Base-by-base conservation (phyloP, 108 stramenopile genomes). In the Schizochytrium sp. region DNA sequence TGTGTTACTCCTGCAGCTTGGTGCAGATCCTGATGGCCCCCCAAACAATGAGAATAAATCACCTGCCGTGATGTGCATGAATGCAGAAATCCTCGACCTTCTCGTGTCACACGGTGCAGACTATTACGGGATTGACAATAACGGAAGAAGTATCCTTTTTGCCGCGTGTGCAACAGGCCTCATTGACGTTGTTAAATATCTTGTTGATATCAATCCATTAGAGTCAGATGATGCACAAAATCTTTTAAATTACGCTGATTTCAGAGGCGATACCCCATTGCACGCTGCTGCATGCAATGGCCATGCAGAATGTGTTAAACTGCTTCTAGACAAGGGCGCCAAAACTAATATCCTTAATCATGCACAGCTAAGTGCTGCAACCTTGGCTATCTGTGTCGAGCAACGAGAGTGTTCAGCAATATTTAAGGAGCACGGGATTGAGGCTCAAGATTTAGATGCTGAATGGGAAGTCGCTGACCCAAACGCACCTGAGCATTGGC, bases 211-310 rank as follows among this genome's bases (percentile, higher is more conserved):
- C 10, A 53, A 69, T 38, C 64, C 10, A 2, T 44, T 28, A 7
- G 28, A 69, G 17, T n/a, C 59, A 69, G 64, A 83, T 8, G 76
- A 83, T 8, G 8, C 10, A 2, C 47, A 89, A 38, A 12, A 19
- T 17, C 49, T 38, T 0, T 46, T 90, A 19, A 53, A 87, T 10
- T 76, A 41, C 28, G 61, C 58, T 5, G 89, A 90, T 46, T 88
- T 72, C 40, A 57, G 89, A 5, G 89, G 89, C 47, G 89, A 90
- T 56, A 90, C 89, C 58, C 89, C 89, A 4, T 64, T 90, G 42
- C 89, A 90, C n/a, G 89, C 89, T 17, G 89, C 89, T 0, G 55
- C 89, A n/a, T 90, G 89, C 3, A 90, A 90, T 46, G 89, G 87
- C 19, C 64, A 72, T 38, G 58, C 49, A 4, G 87, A 46, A 28